These are phyloP conservation scores for Linum tenue DNA, from an alignment of 345 rosid genomes.

Conservation along the genomic window DNA sequence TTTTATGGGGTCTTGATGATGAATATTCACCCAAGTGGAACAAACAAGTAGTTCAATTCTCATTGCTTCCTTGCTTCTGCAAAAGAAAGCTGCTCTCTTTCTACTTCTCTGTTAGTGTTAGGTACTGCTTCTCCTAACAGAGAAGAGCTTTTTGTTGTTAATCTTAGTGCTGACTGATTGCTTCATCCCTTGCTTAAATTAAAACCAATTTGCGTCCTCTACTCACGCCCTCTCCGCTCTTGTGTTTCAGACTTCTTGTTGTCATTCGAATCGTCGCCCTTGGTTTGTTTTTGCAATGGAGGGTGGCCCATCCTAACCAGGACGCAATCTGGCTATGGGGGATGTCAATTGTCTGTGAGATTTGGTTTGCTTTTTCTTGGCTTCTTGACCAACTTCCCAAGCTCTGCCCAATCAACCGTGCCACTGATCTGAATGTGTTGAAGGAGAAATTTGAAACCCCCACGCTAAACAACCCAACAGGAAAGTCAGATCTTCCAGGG, in stretches of 20 bases:
- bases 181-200: too few relatives aligned
- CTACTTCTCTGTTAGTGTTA: too few relatives aligned
- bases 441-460: conserved; percentile 95
- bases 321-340: conserved; percentile 97
- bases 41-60: too few relatives aligned
- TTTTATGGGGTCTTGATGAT: too few relatives aligned
- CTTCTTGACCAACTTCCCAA: conserved; percentile 97
- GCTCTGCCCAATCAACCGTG: conserved; percentile 78
- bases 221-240: background rate
- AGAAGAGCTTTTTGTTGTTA: too few relatives aligned
- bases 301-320: conserved; percentile 46
- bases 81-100: too few relatives aligned
- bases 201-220: too few relatives aligned
- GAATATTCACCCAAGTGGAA: too few relatives aligned
- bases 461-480: conserved; percentile 56
- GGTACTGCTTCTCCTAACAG: too few relatives aligned
- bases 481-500: conserved; percentile 96
- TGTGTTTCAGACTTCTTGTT: conserved; percentile 65
- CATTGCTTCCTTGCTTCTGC: too few relatives aligned
- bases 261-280: conserved; percentile 60
- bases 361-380: conserved; percentile 98
- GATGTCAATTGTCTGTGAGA: conserved; percentile 93
- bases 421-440: conserved; percentile 82
- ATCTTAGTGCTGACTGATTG: too few relatives aligned
- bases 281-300: conserved; percentile 73